phyloP scores from a whole-genome alignment of 2,329 filamentous ascomycete species.

The Apiospora malaysiana region DNA sequence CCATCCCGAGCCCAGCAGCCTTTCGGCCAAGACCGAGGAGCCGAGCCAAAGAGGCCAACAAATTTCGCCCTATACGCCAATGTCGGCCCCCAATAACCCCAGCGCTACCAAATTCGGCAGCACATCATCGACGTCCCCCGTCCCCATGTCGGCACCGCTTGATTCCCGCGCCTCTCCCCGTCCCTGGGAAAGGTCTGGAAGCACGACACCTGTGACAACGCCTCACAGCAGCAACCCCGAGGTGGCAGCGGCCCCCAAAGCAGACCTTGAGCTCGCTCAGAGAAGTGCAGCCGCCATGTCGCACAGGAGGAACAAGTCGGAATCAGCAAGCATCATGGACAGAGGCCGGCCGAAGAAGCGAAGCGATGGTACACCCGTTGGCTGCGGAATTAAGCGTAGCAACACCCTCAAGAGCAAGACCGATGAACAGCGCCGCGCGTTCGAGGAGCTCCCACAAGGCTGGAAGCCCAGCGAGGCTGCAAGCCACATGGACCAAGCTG shows the following conservation, averaged over 20 bases:
- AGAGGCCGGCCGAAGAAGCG: conserved; percentile 65
- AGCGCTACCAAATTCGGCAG: conserved; percentile 52
- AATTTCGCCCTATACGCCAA: conserved; percentile 47
- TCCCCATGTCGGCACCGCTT: conserved; percentile 56
- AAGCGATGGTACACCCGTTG: conserved; percentile 47
- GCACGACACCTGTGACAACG: conserved; percentile 33
- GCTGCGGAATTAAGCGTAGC: conserved; percentile 43
- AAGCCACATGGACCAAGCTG: conserved; percentile 51
- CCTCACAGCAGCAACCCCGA: conserved; percentile 38
- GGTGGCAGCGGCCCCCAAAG: conserved; percentile 37
- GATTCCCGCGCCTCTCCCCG: conserved; percentile 52
- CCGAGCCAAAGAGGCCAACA: conserved; percentile 32
- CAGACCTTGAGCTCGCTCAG: conserved; percentile 36
- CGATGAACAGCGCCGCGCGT: conserved; percentile 58
- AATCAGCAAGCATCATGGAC: conserved; percentile 65
- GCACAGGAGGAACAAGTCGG: conserved; percentile 62
- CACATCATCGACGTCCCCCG: conserved; percentile 50
- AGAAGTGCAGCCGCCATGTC: conserved; percentile 29
- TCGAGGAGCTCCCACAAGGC: conserved; percentile 66
- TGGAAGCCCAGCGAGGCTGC: conserved; percentile 59
- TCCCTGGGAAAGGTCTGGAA: conserved; percentile 47
- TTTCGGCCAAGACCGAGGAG: neutral
- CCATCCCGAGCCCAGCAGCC: conserved; percentile 54
- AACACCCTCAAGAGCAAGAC: conserved; percentile 53
- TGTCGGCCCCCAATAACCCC: conserved; percentile 48